Evolutionary conservation across 768 basidiomycete species (phyloP).

Genomic region (Mycena haematopus): DNA sequence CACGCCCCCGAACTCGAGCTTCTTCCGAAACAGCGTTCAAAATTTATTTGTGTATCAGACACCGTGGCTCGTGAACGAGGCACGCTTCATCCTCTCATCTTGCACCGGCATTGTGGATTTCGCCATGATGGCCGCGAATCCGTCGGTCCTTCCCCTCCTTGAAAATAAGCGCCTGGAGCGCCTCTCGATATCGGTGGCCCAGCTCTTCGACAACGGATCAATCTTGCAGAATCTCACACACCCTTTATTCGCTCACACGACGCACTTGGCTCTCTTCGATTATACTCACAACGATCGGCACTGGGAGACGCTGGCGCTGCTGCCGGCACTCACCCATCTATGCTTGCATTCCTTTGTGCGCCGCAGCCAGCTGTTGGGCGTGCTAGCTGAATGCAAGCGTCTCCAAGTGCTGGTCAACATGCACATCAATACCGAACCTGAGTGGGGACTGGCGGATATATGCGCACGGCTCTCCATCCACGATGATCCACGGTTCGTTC

Average conservation of each 20-base stretch:
- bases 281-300: slow-evolving; percentile 4
- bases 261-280: slow-evolving; percentile 24
- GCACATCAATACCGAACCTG: slow-evolving; percentile 19
- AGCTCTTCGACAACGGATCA: slow-evolving; percentile 13
- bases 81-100: slow-evolving; percentile 1
- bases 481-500: slow-evolving; percentile 23
- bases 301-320: slow-evolving; percentile 1
- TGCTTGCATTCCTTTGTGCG: slow-evolving; percentile 23
- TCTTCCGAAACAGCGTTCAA: slow-evolving; percentile 10
- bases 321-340: slow-evolving; percentile 23
- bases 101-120: slow-evolving; percentile 12
- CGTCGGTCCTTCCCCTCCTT: slow-evolving; percentile 11
- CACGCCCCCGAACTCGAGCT: neutral
- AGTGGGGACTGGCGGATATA: slow-evolving; percentile 27
- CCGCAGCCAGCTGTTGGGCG: slow-evolving; percentile 1
- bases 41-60: slow-evolving; percentile 13
- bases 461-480: slow-evolving; percentile 7
- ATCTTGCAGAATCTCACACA: slow-evolving; percentile 10
- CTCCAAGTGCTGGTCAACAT: slow-evolving; percentile 22
- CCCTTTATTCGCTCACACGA: slow-evolving; percentile 17
- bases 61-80: slow-evolving; percentile 2
- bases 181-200: slow-evolving; percentile 10
- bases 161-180: slow-evolving; percentile 4
- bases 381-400: slow-evolving; percentile 6
- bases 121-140: slow-evolving; percentile 14